Evolutionary conservation across 768 basidiomycete genomes (phyloP).

Genomic region (Calocera cornea): DNA sequence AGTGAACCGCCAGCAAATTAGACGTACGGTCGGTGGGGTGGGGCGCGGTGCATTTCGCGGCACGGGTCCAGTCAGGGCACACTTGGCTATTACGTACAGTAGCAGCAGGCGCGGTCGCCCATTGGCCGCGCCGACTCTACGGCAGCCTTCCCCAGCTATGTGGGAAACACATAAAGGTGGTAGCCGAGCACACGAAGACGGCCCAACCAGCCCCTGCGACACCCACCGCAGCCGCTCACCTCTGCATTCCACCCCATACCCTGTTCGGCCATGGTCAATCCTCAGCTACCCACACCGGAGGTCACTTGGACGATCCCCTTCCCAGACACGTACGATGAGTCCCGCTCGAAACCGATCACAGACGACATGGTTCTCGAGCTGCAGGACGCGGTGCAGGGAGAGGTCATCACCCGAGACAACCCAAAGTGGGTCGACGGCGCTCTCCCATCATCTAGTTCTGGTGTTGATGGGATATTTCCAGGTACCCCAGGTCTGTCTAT

Average conservation of each 20-base stretch:
- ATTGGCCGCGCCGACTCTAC: background rate
- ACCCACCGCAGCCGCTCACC: background rate
- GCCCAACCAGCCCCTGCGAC: background rate
- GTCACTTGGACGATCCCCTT: background rate
- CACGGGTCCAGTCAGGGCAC: background rate
- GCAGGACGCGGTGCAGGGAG: background rate
- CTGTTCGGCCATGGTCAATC: background rate
- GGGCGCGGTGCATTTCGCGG: background rate
- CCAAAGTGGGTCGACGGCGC: background rate
- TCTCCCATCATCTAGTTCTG: background rate
- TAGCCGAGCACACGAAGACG: background rate
- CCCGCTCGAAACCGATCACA: background rate
- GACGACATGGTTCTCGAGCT: conserved; percentile 1
- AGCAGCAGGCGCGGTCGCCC: no score
- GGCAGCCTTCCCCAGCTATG: background rate
- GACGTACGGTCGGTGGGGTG: background rate
- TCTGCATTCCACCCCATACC: background rate
- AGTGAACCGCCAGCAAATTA: background rate
- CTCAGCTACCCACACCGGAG: background rate
- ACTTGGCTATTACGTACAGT: background rate
- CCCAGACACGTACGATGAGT: conserved; percentile 3
- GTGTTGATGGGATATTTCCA: background rate
- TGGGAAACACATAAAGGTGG: background rate
- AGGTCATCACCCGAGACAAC: background rate
- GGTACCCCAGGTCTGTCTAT: background rate